phyloP scores from a whole-genome alignment of 495 filamentous ascomycete species.

The Penicillium verhagenii region DNA sequence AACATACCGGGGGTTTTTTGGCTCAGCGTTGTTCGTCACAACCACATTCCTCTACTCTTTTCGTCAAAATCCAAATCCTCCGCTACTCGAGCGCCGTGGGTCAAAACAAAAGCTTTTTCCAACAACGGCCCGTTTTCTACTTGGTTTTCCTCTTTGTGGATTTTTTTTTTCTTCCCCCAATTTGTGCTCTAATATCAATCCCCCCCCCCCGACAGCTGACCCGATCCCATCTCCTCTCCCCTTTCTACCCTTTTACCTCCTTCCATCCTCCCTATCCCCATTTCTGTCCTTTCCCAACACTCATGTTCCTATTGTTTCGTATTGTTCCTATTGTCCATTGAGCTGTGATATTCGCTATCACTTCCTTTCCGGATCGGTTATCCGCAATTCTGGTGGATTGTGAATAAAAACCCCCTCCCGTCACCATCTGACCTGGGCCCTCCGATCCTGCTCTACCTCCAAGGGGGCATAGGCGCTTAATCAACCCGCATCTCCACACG shows the following conservation, averaged over 20 bases:
- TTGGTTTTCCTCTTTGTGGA: conserved; percentile 3
- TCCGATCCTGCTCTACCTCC: background rate
- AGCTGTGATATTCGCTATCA: background rate
- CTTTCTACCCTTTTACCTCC: conserved; percentile 27
- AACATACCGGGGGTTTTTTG: conserved; percentile 13
- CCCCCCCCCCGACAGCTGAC: conserved; percentile 28
- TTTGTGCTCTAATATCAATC: conserved; percentile 16
- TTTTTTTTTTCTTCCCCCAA: conserved; percentile 20
- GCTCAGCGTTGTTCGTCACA: conserved; percentile 17
- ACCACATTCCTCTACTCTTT: conserved; percentile 22
- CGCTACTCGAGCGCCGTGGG: conserved; percentile 22
- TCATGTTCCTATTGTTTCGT: no score
- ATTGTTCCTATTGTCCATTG: background rate
- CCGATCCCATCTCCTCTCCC: conserved; percentile 29
- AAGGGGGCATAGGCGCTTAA: background rate
- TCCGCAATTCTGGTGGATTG: background rate
- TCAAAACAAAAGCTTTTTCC: conserved; percentile 39
- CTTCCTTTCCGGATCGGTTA: background rate
- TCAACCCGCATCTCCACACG: conserved; percentile 5
- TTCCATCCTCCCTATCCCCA: conserved; percentile 6
- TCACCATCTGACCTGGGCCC: conserved; percentile 1
- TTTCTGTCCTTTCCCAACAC: background rate
- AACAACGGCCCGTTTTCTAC: conserved; percentile 9
- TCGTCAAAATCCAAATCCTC: conserved; percentile 1
- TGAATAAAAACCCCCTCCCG: background rate